Conservation (phyloP, 1,284 basidiomycete species). For the Leccinum angustisporum region DNA sequence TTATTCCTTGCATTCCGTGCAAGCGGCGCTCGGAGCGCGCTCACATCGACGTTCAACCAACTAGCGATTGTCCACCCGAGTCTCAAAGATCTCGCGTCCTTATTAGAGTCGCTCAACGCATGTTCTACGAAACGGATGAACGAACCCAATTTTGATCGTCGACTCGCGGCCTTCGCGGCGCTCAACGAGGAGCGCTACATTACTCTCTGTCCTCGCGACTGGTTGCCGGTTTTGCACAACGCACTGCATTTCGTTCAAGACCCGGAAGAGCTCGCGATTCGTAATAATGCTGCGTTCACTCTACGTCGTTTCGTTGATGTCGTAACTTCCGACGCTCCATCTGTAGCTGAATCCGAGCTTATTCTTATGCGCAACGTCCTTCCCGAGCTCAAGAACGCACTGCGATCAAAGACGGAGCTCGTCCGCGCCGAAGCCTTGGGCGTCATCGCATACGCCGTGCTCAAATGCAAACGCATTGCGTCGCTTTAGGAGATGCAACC, state of each 20-base stretch:
- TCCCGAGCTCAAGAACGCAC: slow-evolving; percentile 80
- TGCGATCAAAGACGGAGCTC: slow-evolving; percentile 82
- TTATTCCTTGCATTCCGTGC: slow-evolving; percentile 78
- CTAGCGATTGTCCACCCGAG: slow-evolving; percentile 54
- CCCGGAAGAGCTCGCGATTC: slow-evolving; percentile 84
- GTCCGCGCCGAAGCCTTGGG: slow-evolving; percentile 87
- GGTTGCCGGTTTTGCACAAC: slow-evolving; percentile 86
- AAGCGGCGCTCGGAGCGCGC: slow-evolving; percentile 64
- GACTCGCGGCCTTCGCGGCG: slow-evolving; percentile 74
- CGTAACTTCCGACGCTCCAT: slow-evolving; percentile 28
- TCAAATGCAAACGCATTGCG: slow-evolving; percentile 60
- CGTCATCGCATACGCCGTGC: slow-evolving; percentile 79
- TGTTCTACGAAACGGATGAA: slow-evolving; percentile 83
- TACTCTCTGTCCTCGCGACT: slow-evolving; percentile 58
- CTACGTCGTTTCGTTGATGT: slow-evolving; percentile 80
- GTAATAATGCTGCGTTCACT: slow-evolving; percentile 78
- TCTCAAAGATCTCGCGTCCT: slow-evolving; percentile 49
- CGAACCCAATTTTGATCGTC: slow-evolving; percentile 91
- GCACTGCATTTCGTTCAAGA: slow-evolving; percentile 89
- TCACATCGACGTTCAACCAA: slow-evolving; percentile 64
- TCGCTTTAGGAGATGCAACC: slow-evolving; percentile 77
- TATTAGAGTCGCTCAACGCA: slow-evolving; percentile 80
- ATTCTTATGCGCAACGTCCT: slow-evolving; percentile 71
- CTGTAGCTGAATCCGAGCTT: slow-evolving; percentile 37
- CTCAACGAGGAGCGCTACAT: slow-evolving; percentile 68